Conservation (phyloP, 78 protist species). For the Speleostelium caveatum region DNA sequence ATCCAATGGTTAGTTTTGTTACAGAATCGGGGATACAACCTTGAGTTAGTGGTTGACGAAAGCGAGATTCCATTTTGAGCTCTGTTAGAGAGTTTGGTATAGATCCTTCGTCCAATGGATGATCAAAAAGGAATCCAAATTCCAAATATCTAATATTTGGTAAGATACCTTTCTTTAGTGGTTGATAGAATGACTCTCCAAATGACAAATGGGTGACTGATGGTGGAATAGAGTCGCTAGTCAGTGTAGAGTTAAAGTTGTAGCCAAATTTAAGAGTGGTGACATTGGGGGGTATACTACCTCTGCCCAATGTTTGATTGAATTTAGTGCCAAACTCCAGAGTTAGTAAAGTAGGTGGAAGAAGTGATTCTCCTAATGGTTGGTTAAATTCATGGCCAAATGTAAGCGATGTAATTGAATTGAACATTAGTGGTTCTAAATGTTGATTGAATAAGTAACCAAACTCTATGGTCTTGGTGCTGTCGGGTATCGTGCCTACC, state of each 20-base stretch:
- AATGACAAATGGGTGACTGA: not conserved
- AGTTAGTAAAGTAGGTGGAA: not conserved
- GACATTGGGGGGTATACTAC: not conserved
- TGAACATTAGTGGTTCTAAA: not conserved
- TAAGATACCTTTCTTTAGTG: not conserved
- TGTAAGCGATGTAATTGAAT: not conserved
- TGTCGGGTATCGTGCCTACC: not conserved
- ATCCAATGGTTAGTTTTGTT: not conserved
- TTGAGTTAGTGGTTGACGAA: not conserved
- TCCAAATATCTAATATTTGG: not conserved
- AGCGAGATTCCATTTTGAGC: no score
- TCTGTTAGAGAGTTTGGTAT: not conserved
- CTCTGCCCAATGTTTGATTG: not conserved
- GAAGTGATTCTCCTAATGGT: not conserved
- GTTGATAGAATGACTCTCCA: not conserved
- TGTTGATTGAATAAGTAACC: not conserved
- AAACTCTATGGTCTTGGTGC: not conserved
- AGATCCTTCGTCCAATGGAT: not conserved
- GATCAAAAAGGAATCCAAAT: not conserved
- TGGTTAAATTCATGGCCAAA: not conserved
- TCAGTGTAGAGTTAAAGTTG: not conserved
- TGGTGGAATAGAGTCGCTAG: not conserved
- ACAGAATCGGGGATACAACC: not conserved
- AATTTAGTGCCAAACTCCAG: not conserved
- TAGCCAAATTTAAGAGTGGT: constrained; percentile 9